phyloP scores from a whole-genome alignment of 1,139 yeast species.

The Yamadazyma jaroonii region DNA sequence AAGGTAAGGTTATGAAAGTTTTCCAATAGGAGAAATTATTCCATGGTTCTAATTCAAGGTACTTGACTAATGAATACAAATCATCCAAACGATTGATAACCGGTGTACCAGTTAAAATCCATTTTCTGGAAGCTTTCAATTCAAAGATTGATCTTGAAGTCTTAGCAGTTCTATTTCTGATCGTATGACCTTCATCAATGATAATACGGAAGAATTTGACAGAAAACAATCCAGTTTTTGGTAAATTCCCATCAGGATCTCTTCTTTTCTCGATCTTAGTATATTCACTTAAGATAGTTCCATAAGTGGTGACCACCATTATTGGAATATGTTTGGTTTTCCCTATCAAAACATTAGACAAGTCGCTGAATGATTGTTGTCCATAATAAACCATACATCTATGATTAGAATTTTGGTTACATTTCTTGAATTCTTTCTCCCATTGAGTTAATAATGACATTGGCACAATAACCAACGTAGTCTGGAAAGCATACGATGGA shows the following conservation, averaged over 20 bases:
- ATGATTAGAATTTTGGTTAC: constrained; percentile 46
- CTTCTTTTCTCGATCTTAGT: constrained; percentile 33
- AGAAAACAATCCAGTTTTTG: constrained; percentile 59
- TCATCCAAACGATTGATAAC: constrained; percentile 88
- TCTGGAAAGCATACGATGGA: constrained; percentile 54
- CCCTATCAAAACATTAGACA: constrained; percentile 42
- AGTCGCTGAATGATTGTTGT: constrained; percentile 47
- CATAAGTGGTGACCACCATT: constrained; percentile 84
- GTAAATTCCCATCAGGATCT: constrained; percentile 27
- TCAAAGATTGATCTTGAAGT: constrained; percentile 79
- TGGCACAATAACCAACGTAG: constrained; percentile 84
- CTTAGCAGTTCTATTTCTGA: constrained; percentile 75
- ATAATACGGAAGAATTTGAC: constrained; percentile 77
- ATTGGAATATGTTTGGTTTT: constrained; percentile 49
- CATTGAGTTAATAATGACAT: constrained; percentile 90
- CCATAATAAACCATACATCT: constrained; percentile 72
- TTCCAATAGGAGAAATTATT: constrained; percentile 84
- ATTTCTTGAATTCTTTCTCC: constrained; percentile 74
- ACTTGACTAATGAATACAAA: constrained; percentile 72
- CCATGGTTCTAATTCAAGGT: constrained; percentile 85
- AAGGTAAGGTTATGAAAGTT: constrained; percentile 80
- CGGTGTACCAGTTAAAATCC: constrained; percentile 96
- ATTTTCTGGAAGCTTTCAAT: constrained; percentile 60
- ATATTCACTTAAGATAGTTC: constrained; percentile 80
- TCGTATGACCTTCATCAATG: constrained; percentile 90